Conservation (phyloP, 176 grass and related monocot species). For the Saccharum spontaneum region DNA sequence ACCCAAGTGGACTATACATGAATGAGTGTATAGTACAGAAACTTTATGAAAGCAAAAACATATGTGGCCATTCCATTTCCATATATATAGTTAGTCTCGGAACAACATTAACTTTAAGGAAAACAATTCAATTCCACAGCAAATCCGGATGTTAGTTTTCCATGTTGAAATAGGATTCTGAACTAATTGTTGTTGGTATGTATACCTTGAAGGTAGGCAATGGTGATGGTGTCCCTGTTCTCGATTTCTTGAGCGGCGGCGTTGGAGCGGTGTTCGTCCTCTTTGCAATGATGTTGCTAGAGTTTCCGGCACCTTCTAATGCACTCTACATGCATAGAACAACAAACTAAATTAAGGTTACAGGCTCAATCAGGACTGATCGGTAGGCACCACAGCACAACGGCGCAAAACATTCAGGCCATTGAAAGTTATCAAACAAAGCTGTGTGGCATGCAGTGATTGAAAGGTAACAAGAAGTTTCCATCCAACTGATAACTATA, state of each 20-base stretch:
- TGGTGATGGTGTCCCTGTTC: slow-evolving; percentile 60
- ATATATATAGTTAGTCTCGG: neutral
- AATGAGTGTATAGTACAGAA: neutral
- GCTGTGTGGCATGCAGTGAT: neutral
- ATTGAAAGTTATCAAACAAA: neutral
- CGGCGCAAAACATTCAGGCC: neutral
- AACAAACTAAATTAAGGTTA: slow-evolving; percentile 6
- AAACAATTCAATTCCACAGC: neutral
- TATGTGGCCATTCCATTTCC: neutral
- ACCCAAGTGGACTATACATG: neutral
- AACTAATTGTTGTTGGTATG: neutral
- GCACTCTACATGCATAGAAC: slow-evolving; percentile 38
- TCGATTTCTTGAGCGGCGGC: slow-evolving; percentile 63
- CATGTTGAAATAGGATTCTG: neutral
- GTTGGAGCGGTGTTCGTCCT: slow-evolving; percentile 30
- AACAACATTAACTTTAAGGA: neutral
- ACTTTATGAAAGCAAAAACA: neutral
- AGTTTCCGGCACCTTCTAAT: slow-evolving; percentile 54
- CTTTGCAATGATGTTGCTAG: slow-evolving; percentile 46
- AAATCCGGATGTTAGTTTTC: neutral
- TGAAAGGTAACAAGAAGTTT: neutral
- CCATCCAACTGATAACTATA: neutral
- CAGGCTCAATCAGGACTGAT: neutral
- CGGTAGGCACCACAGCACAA: neutral
- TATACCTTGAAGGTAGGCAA: slow-evolving; percentile 85